Evolutionary conservation across 208 protist species (phyloP).

Genomic region (Leishmania tarentolae): DNA sequence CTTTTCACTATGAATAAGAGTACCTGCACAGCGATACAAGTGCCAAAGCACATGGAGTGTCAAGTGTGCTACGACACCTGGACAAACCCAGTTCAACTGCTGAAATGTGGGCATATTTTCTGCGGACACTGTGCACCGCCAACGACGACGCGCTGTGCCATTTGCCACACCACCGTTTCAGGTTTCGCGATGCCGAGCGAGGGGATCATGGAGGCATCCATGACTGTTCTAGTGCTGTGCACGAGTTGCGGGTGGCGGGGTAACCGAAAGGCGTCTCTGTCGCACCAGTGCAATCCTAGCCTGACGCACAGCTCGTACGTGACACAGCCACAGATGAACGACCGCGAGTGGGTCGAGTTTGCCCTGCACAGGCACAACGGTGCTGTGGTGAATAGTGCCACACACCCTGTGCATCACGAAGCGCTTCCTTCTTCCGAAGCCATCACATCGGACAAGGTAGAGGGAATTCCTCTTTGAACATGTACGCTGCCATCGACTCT

Average conservation of each 20-base stretch:
- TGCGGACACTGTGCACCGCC: constrained; percentile 53
- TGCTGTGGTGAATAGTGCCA: background rate
- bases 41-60: constrained; percentile 54
- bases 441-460: constrained; percentile 13
- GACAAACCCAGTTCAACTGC: constrained; percentile 62
- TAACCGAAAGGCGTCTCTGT: constrained; percentile 44
- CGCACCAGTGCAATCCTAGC: constrained; percentile 54
- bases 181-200: constrained; percentile 34
- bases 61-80: constrained; percentile 76
- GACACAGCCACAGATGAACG: constrained; percentile 44
- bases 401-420: background rate
- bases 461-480: constrained; percentile 14
- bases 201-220: constrained; percentile 34
- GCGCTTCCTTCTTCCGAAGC: constrained; percentile 10
- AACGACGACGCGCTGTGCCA: constrained; percentile 40
- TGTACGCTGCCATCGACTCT: background rate
- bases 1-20: constrained; percentile 46
- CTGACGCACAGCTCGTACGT: constrained; percentile 56
- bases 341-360: constrained; percentile 52
- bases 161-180: constrained; percentile 43
- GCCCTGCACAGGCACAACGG: constrained; percentile 21
- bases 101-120: constrained; percentile 78
- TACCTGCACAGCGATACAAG: constrained; percentile 53
- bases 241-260: constrained; percentile 76
- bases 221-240: constrained; percentile 63